Base-by-base conservation (phyloP, 164 flowering plant genomes). In the Euptelea pleiosperma region DNA sequence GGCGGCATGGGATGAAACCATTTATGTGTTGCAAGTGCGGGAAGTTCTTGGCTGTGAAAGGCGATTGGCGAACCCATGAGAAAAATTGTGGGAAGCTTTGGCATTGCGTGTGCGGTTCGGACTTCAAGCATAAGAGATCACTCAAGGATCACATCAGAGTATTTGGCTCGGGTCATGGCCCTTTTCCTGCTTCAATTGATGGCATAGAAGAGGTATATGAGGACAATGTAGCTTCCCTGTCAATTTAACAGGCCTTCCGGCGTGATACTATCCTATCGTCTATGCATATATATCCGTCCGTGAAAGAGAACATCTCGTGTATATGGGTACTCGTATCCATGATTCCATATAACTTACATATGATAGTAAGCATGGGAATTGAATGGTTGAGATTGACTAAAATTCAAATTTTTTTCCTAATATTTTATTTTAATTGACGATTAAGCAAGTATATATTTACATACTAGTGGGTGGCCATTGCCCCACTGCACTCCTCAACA, bases 41-140 rank as follows among this genome's bases (percentile, higher is more conserved):
- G 8, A 85, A 85, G 70, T 49, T 52, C 21, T 51, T 85, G 66
- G 88, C 86, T 4, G 88, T 85, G 51, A 83, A 80, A 58, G 91
- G 87, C 1, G 87, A 85, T 42, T 82, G 91, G 91, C 65, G 86
- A 44, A 85, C 91, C 16, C 91, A 85, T 28, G 86, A 85, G 73
- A 85, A 85, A 69, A 85, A 85, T 24, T 82, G 91, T 44, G 85
- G 91, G 25, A 80, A 77, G 70, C 82, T 80, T 12, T 85, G 88
- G 91, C 66, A 76, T n/a, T 85, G 91, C 31, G 33, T 62, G 1
- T 85, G 91, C 44, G 88, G 91, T 44, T 81, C 88, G 0, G 86
- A 85, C 56, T 85, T 85, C 58, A 83, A 85, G 72, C 91, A 85
- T 71, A 85, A 83, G 69, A 64, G 91, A 31, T 85, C 91, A 0